Evolutionary conservation across 805 yeast species (phyloP), one percentile per base, ranked within the genome.

Genomic region (Candida tibetensis): DNA sequence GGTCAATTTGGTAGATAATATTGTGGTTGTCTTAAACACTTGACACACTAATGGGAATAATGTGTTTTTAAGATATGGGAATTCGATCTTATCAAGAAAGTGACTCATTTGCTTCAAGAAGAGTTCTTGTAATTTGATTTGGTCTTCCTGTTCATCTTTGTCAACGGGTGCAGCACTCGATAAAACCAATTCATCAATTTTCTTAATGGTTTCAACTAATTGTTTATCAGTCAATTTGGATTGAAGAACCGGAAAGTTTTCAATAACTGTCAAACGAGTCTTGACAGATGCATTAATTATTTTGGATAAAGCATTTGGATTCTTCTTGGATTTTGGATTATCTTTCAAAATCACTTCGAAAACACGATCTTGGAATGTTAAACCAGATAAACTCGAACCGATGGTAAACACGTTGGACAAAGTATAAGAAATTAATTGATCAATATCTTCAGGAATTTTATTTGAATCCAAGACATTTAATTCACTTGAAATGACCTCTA

Each of bases 21-120:
- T 79, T 0, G 90, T 86, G 1, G 99, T 93, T 31, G 87, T 83
- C 27, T 88, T 76, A 61, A 91, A 93, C 5, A 87, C 73, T 31
- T 72, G 74, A 31, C 87, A 76, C 13, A 88, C 67, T 31, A 79
- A 63, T 2, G 96, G 95, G 56, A 85, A 78, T n/a, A 89, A 64
- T 22, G 77, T 76, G 48, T 79, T 82, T 48, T 91, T 88, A 40
- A 89, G 71, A 14, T 81, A 75, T 8, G 88, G 72, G 49, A 82
- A 82, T 39, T 82, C 90, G 32, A 82, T 64, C 32, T 73, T 66
- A 5, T 62, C 70, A 2, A 75, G 51, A 23, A 76, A 58, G 13
- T 58, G 43, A 2, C 67, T 58, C 16, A 75, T 57, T 37, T 74
- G 66, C 10, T 47, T 53, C 40, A 85, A 61, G 12, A 81, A 65